Base-by-base conservation (phyloP, 1,284 basidiomycete genomes). In the Gomphus bonarii region DNA sequence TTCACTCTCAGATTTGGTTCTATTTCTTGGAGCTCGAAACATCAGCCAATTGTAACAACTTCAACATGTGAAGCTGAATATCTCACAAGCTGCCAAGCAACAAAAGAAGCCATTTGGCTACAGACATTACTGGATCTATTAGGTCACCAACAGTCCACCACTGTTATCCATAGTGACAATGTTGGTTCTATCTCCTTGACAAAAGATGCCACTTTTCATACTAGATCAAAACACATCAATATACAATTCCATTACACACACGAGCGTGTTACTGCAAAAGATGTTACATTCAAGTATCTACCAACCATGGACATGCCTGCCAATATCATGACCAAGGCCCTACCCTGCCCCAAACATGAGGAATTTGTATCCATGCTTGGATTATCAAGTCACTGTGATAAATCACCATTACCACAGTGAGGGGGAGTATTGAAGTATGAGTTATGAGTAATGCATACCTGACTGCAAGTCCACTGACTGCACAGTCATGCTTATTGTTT, bases 161-260 rank as follows among this genome's bases (percentile, higher is more conserved):
- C 62, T 59, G 44, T 47, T n/a, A 18, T 70, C 58, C 22, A 61
- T 60, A 57, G 62, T 14, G 72, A 76, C 61, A 76, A 75, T 57
- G 62, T 69, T 53, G 64, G 65, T 0, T 64, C 69, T 7, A 67
- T 75, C 38, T 36, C 61, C 7, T 61, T 75, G 12, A 62, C 69
- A 10, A 61, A 69, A 7, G 67, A 73, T 44, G 67, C 69, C 0
- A 60, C 60, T 14, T 63, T 53, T 20, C 68, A 72, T 54, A 50
- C 63, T 0, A 58, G 65, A 4, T 63, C 68, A 11, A 74, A 74
- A 62, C 75, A 76, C 61, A 74, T 75, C 38, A 67, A 75, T 57
- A 65, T 75, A 40, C 54, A 62, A 0, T 65, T 70, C 60, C 74
- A 75, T 59, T 71, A 69, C 55, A 63, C 74, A 38, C 65, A 69